phyloP scores from a whole-genome alignment of 1,284 basidiomycete genomes.

The Inonotus hispidus region DNA sequence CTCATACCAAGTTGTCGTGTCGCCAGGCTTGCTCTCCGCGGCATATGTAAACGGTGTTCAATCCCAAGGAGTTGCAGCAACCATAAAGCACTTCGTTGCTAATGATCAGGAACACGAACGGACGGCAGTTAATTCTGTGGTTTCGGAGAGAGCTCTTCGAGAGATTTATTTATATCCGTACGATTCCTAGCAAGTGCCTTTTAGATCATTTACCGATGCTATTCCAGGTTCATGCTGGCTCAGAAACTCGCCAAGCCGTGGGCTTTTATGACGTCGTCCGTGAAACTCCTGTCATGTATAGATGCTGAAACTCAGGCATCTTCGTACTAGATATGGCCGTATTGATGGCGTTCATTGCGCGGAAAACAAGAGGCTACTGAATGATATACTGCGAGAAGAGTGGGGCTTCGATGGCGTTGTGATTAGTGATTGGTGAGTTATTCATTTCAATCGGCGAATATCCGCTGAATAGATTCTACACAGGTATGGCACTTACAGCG shows the following conservation, averaged over 20 bases:
- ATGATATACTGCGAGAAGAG: constrained; percentile 57
- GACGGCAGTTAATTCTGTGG: constrained; percentile 54
- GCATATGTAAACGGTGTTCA: constrained; percentile 66
- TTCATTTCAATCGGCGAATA: constrained; percentile 11
- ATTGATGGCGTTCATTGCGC: constrained; percentile 59
- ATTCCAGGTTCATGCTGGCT: constrained; percentile 55
- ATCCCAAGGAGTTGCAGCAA: constrained; percentile 54
- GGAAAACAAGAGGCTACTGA: constrained; percentile 50
- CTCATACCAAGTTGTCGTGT: neutral
- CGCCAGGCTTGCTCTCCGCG: constrained; percentile 48
- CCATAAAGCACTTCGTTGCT: constrained; percentile 47
- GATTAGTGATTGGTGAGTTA: constrained; percentile 57
- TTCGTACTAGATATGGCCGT: constrained; percentile 51
- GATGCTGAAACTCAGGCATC: neutral
- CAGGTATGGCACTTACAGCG: constrained; percentile 61
- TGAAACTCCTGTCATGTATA: neutral
- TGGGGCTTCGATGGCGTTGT: constrained; percentile 63
- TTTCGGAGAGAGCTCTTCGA: constrained; percentile 58
- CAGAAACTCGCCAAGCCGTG: constrained; percentile 55
- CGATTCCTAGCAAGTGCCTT: constrained; percentile 20
- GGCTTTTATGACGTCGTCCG: constrained; percentile 59
- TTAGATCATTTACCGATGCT: neutral
- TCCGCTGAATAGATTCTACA: constrained; percentile 12
- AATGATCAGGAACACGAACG: constrained; percentile 69
- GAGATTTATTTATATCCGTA: constrained; percentile 71